phyloP scores from a whole-genome alignment of 2,329 filamentous ascomycete genomes.

The Cytospora mali region DNA sequence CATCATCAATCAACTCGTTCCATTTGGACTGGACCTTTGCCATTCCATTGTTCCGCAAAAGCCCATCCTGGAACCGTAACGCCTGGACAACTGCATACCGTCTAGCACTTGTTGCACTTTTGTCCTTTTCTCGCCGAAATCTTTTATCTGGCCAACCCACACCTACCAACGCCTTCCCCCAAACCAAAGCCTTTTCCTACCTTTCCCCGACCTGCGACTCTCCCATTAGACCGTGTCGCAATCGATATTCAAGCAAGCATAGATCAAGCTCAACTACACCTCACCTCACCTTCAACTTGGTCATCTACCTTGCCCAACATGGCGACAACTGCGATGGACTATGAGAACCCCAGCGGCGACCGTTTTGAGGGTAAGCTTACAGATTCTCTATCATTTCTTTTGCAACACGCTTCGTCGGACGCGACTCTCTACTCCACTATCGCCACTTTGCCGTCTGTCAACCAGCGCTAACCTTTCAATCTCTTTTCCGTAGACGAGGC shows the following conservation, averaged over 20 bases:
- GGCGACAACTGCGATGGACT: slow-evolving; percentile 70
- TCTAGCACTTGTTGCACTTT: background rate
- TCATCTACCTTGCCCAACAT: slow-evolving; percentile 42
- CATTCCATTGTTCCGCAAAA: slow-evolving; percentile 5
- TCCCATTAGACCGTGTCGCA: background rate
- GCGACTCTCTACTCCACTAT: background rate
- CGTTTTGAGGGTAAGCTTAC: slow-evolving; percentile 63
- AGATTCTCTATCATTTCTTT: slow-evolving; percentile 21
- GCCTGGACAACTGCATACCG: background rate
- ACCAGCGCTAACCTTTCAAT: slow-evolving; percentile 12
- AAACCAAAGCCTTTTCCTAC: background rate
- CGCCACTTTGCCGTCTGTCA: background rate
- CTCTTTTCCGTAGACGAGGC: slow-evolving; percentile 54
- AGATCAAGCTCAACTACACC: slow-evolving; percentile 1
- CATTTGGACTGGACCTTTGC: slow-evolving; percentile 7
- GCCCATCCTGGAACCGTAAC: background rate
- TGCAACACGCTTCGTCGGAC: slow-evolving; percentile 5
- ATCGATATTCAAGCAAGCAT: background rate
- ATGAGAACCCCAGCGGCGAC: slow-evolving; percentile 68
- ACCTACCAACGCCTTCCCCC: too few relatives aligned
- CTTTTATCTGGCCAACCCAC: slow-evolving; percentile 19
- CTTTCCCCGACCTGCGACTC: background rate
- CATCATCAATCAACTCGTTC: slow-evolving; percentile 5
- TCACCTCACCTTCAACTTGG: slow-evolving; percentile 5
- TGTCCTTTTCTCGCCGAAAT: slow-evolving; percentile 7